phyloP scores from a whole-genome alignment of 306 rosid genomes.

The Amphicarpaea edgeworthii region DNA sequence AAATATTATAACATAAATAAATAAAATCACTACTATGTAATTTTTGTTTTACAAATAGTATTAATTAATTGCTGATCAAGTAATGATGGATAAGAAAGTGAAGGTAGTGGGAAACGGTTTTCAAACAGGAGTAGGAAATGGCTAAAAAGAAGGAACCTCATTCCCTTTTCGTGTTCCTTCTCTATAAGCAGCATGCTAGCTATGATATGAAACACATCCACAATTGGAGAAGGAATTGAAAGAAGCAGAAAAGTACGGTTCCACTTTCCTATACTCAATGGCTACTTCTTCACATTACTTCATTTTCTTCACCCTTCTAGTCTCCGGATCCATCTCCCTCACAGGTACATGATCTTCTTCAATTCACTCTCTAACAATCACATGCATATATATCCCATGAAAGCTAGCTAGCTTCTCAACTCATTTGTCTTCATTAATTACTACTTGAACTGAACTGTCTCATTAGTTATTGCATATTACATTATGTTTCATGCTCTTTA shows the following conservation, averaged over 20 bases:
- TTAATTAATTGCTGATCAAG: neutral
- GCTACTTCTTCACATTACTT: conserved; percentile 44
- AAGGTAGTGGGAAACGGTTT: conserved; percentile 40
- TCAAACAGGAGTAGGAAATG: conserved; percentile 26
- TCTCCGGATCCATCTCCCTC: conserved; percentile 52
- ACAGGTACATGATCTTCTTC: conserved; percentile 49
- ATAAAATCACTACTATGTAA: neutral
- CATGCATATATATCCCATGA: neutral
- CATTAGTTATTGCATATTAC: neutral
- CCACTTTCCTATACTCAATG: conserved; percentile 48
- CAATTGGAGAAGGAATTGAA: neutral
- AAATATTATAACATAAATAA: neutral
- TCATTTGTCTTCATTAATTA: neutral
- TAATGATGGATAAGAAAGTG: neutral
- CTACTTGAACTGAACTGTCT: neutral
- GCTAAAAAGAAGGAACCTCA: conserved; percentile 52
- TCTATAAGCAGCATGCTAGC: neutral
- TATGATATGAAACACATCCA: neutral
- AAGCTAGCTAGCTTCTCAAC: neutral
- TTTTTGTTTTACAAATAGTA: neutral
- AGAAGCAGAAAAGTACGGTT: conserved; percentile 16
- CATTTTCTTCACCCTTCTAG: conserved; percentile 44
- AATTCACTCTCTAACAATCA: neutral
- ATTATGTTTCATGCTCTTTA: neutral
- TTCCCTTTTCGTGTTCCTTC: neutral